Percentiles rank a stretch among this genome's conserved stretches.
phyloP scores from a whole-genome alignment of 2,329 filamentous ascomycete genomes.

The Epichloe baconii region DNA sequence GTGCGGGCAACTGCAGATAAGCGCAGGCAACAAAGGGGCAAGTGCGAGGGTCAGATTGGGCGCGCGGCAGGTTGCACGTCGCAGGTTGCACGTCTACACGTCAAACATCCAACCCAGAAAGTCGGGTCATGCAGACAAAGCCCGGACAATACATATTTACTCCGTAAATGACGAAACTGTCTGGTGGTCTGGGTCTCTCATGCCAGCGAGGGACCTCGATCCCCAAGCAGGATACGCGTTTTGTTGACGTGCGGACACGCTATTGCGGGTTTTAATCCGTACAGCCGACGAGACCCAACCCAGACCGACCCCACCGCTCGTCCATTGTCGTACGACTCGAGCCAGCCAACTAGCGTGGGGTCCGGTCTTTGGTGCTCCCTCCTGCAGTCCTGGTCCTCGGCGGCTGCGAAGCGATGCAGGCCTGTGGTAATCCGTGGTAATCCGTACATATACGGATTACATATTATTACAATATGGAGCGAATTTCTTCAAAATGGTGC shows the following conservation, averaged over 20 bases:
- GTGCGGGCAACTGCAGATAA: not conserved
- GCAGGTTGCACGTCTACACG: not conserved
- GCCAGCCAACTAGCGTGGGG: not conserved
- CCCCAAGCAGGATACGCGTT: too few relatives aligned
- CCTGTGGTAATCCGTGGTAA: not conserved
- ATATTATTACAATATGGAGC: not conserved
- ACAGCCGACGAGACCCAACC: not conserved
- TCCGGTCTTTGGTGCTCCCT: not conserved
- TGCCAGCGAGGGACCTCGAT: too few relatives aligned
- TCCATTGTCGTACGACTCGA: not conserved
- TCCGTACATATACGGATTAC: too few relatives aligned
- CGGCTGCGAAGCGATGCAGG: not conserved
- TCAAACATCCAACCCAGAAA: not conserved
- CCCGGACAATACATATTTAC: too few relatives aligned
- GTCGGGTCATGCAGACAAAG: not conserved
- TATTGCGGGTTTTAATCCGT: not conserved
- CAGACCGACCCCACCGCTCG: not conserved
- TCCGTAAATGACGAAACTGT: too few relatives aligned
- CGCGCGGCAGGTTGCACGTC: not conserved
- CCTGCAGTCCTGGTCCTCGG: not conserved
- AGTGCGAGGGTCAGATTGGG: not conserved
- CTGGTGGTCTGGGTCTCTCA: not conserved
- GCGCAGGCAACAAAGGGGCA: not conserved
- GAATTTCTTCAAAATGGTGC: not conserved
- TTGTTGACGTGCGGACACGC: not conserved